A percentile compares a stretch with the other conserved stretches of the same genome.
These are phyloP conservation scores for Fusarium sambucinum DNA, from an alignment of 2,329 filamentous ascomycete species.

Conservation along the genomic window DNA sequence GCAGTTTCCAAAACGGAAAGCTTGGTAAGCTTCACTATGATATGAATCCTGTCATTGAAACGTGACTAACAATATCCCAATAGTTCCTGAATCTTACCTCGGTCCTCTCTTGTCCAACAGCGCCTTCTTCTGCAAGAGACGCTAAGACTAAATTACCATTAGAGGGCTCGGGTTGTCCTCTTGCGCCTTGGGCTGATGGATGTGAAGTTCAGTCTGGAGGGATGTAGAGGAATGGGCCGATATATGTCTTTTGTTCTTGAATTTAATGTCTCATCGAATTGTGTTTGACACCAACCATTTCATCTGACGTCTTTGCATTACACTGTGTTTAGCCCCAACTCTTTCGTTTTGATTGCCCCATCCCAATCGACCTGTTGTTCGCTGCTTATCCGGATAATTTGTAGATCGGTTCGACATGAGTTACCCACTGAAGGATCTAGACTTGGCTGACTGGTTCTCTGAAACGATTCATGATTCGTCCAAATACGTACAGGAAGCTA, in stretches of 20 bases:
- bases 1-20: slow-evolving; percentile 1
- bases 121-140: not conserved
- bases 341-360: not conserved
- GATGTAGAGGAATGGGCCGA: not conserved
- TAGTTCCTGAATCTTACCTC: slow-evolving; percentile 23
- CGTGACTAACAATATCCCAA: rapidly evolving
- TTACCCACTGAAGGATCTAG: not conserved
- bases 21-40: not conserved
- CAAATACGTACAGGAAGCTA: not conserved
- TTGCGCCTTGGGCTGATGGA: not conserved
- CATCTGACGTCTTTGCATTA: not conserved
- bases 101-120: not conserved
- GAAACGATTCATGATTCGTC: not conserved
- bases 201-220: rapidly evolving
- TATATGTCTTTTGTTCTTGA: not conserved
- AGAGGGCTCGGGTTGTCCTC: rapidly evolving
- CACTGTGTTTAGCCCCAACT: not conserved
- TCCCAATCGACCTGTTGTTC: not conserved
- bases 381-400: too few species aligned
- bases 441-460: not conserved
- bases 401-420: too few species aligned
- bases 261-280: not conserved
- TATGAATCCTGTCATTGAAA: rapidly evolving
- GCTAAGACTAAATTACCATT: not conserved
- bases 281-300: rapidly evolving